Base-by-base conservation (phyloP, 257 asterid species). In the Anisodus tanguticus region DNA sequence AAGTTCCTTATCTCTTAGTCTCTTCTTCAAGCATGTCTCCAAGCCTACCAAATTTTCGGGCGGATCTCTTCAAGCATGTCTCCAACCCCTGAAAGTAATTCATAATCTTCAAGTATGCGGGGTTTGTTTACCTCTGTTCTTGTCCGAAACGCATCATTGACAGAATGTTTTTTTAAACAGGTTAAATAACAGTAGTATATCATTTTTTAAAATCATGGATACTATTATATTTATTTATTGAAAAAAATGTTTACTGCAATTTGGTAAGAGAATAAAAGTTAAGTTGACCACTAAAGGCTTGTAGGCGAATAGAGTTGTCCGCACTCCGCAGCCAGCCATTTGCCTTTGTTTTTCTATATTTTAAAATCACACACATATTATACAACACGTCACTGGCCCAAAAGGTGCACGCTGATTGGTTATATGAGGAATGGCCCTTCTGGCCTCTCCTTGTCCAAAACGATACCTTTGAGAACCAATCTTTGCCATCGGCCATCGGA, bases 371-470 rank as follows among this genome's bases (percentile, higher is more conserved):
- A 70, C 0, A 70, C 54, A 43, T 16, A 43, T 70, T 70, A 8
- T 8, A 41, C 82, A 72, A 26, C 82, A 72, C 86, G 86, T 72
- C 6, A 45, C 4, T 0, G 47, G 51, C 2, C 2, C 19, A 58
- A 22, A n/a, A 17, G 26, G 60, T 45, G 54, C 49, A 69, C 39
- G 47, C 43, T 51, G 43, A 31, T 68, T 71, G 58, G 6, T 22
- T 47, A 17, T 39, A 70, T 83, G 55, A 37, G 22, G 53, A 15
- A 64, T 39, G 82, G 47, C 39, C 81, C 85, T 43, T 19, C 58
- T 31, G 67, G 59, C 83, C 5, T 35, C 79, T 70, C 79, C 79
- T 51, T 41, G 45, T 76, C 63, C 26, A 76, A 12, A 76, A 76
- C 67, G 67, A 11, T 12, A 16, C 85, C 41, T 8, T 31, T 64